phyloP scores from a whole-genome alignment of 1,284 basidiomycete species.

The Laetiporus sulphureus region DNA sequence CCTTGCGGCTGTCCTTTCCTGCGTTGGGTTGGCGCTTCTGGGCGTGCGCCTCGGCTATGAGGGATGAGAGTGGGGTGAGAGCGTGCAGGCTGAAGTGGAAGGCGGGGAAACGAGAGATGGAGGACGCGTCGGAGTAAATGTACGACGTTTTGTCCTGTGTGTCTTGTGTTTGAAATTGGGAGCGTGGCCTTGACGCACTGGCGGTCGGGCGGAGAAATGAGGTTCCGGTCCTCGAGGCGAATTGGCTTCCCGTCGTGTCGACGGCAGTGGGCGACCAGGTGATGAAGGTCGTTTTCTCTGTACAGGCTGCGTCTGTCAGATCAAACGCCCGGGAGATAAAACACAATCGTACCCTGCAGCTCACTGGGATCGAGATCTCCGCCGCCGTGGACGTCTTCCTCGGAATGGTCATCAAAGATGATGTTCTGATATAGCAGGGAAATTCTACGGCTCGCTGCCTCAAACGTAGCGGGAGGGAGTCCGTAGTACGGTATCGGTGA shows the following conservation, averaged over 20 bases:
- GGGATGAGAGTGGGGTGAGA: slow-evolving; percentile 40
- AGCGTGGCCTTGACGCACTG: slow-evolving; percentile 19
- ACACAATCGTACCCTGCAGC: too few species aligned
- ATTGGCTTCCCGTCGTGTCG: slow-evolving; percentile 7
- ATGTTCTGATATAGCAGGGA: slow-evolving; percentile 61
- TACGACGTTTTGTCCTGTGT: slow-evolving; percentile 43
- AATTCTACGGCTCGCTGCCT: slow-evolving; percentile 55
- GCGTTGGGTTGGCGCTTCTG: slow-evolving; percentile 1
- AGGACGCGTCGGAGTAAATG: slow-evolving; percentile 54
- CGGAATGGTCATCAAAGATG: slow-evolving; percentile 40
- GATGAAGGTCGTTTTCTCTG: slow-evolving; percentile 40
- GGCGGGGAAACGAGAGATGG: slow-evolving; percentile 57
- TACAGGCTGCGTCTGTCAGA: too few species aligned
- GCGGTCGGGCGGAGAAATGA: slow-evolving; percentile 24
- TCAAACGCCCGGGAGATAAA: too few species aligned
- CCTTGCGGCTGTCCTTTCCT: slow-evolving; percentile 31
- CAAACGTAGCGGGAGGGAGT: slow-evolving; percentile 43
- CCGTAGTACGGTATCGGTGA: slow-evolving; percentile 7
- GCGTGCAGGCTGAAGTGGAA: slow-evolving; percentile 61
- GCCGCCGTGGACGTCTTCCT: slow-evolving; percentile 14
- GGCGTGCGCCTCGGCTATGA: slow-evolving; percentile 21
- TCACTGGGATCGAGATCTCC: slow-evolving; percentile 8
- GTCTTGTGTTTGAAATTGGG: slow-evolving; percentile 29
- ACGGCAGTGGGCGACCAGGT: slow-evolving; percentile 49
- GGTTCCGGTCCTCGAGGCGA: slow-evolving; percentile 7